Evolutionary conservation across 306 rosid species (phyloP).

Genomic region (Pyrus communis): DNA sequence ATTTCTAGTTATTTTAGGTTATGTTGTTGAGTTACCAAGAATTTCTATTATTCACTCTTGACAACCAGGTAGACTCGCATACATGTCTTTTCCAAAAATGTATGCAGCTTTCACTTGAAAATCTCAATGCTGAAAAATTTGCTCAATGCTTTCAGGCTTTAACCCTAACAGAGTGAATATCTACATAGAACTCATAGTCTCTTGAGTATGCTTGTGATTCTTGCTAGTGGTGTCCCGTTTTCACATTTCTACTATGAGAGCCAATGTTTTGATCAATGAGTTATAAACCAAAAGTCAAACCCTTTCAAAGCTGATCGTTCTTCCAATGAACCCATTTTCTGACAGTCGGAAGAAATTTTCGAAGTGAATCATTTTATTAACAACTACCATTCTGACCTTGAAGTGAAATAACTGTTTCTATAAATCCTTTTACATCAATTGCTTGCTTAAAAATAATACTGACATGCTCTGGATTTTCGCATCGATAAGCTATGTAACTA

Average conservation of each 20-base stretch:
- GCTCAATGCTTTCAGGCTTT: not conserved
- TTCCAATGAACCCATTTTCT: not conserved
- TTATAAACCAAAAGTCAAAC: not conserved
- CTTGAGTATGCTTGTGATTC: not conserved
- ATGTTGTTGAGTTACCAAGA: not conserved
- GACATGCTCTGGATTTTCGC: not conserved
- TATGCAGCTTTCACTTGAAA: not conserved
- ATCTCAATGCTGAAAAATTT: not conserved
- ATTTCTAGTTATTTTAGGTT: not conserved
- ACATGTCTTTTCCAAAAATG: not conserved
- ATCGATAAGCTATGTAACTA: not conserved
- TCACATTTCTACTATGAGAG: not conserved
- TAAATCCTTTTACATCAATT: not conserved
- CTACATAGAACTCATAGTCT: not conserved
- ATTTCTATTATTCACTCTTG: not conserved
- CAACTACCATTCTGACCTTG: not conserved
- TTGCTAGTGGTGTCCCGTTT: not conserved
- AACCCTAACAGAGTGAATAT: not conserved
- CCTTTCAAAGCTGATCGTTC: not conserved
- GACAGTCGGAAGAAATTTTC: not conserved
- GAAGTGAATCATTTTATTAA: not conserved
- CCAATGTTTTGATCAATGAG: not conserved
- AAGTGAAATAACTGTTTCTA: not conserved
- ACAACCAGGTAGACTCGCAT: not conserved
- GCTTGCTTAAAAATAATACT: not conserved